These are phyloP conservation scores for Dalbergia cultrata DNA, from an alignment of 306 rosid species.

Conservation along the genomic window DNA sequence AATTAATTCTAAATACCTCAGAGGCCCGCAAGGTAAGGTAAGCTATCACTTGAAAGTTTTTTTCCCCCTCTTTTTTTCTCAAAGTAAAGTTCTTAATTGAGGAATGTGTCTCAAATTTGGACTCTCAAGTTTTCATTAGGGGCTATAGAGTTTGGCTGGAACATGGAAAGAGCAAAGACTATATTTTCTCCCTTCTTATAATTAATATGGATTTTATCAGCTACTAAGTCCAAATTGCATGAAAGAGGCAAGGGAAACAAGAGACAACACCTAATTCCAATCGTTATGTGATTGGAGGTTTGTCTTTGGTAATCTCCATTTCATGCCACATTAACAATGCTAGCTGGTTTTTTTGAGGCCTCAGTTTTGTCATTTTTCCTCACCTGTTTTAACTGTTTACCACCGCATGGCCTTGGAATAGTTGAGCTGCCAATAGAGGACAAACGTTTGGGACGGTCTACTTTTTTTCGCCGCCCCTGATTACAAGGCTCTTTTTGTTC, in stretches of 20 bases:
- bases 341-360: conserved; percentile 65
- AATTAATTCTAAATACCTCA: conserved; percentile 17
- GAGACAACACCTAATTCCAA: conserved; percentile 50
- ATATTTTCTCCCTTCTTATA: conserved; percentile 57
- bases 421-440: conserved; percentile 29
- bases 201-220: conserved; percentile 40
- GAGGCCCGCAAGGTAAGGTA: conserved; percentile 28
- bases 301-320: conserved; percentile 52
- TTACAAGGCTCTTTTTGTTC: conserved; percentile 49
- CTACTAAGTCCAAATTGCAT: conserved; percentile 7
- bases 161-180: conserved; percentile 56
- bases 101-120: conserved; percentile 17
- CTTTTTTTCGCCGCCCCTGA: conserved; percentile 76
- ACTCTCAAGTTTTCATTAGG: conserved; percentile 31
- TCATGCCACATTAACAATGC: conserved; percentile 48
- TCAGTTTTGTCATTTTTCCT: conserved; percentile 52
- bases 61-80: no score
- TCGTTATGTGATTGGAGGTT: conserved; percentile 54
- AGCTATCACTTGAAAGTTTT: neutral
- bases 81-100: neutral
- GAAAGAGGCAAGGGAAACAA: conserved; percentile 23
- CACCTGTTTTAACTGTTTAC: conserved; percentile 50
- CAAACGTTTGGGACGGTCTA: conserved; percentile 46
- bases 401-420: conserved; percentile 26
- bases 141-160: conserved; percentile 41